Conservation (phyloP, 495 filamentous ascomycete species). For the Hypoxylon rickii region DNA sequence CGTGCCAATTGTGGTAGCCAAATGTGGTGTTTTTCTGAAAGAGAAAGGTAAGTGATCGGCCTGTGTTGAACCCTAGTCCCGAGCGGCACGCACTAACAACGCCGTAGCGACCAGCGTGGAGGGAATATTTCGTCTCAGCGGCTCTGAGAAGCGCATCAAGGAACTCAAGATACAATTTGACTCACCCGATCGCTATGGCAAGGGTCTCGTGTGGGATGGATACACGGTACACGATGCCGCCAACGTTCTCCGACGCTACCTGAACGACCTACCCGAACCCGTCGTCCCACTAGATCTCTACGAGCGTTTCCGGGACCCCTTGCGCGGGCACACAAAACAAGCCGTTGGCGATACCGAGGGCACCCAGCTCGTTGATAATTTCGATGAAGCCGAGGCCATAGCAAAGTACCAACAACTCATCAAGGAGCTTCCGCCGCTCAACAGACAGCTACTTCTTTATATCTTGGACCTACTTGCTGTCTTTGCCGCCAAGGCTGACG, state of each 20-base stretch:
- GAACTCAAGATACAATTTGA: slow-evolving; percentile 91
- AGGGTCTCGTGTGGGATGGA: slow-evolving; percentile 94
- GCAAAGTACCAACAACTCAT: slow-evolving; percentile 85
- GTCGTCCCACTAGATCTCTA: slow-evolving; percentile 97
- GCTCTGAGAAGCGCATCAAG: slow-evolving; percentile 97
- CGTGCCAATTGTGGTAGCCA: slow-evolving; percentile 97
- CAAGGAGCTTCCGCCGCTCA: slow-evolving; percentile 88
- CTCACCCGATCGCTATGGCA: slow-evolving; percentile 94
- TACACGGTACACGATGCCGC: slow-evolving; percentile 99
- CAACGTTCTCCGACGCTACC: slow-evolving; percentile 91
- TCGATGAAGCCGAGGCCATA: slow-evolving; percentile 79
- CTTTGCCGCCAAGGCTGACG: slow-evolving; percentile 95
- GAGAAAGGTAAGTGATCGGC: slow-evolving; percentile 78
- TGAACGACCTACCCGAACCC: slow-evolving; percentile 93
- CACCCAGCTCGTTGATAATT: slow-evolving; percentile 63
- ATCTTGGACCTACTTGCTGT: slow-evolving; percentile 97
- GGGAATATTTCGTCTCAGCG: slow-evolving; percentile 94
- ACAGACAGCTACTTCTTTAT: slow-evolving; percentile 93
- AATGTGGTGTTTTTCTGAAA: slow-evolving; percentile 97
- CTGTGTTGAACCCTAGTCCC: background rate
- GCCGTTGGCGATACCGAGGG: slow-evolving; percentile 64
- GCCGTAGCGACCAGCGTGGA: slow-evolving; percentile 86
- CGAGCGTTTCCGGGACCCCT: slow-evolving; percentile 82
- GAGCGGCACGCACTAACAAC: background rate
- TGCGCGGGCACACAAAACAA: slow-evolving; percentile 76